Percentiles rank a stretch among this genome's conserved stretches.
These are phyloP conservation scores for Ceratocystis cubensis DNA, from an alignment of 2,329 filamentous ascomycete species.

Conservation along the genomic window DNA sequence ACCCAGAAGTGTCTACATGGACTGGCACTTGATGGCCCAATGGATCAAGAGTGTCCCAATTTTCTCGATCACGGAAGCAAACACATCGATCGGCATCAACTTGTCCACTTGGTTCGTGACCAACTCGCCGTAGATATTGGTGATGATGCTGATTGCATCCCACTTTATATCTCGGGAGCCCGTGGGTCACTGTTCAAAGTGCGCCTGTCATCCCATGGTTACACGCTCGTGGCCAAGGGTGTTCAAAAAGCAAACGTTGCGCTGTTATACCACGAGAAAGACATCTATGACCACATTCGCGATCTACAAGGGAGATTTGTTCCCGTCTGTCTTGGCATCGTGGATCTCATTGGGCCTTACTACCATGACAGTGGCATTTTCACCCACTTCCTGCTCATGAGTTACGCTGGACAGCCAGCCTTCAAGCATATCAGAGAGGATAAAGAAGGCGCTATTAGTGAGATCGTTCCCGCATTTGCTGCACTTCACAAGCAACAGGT, in stretches of 20 bases:
- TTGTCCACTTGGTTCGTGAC: too few species aligned
- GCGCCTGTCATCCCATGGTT: too few species aligned
- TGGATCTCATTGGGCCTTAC: background rate
- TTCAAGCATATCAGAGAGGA: background rate
- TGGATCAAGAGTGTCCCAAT: background rate
- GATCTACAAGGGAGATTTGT: background rate
- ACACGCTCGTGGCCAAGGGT: too few species aligned
- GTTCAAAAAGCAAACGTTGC: too few species aligned
- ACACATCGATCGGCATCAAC: too few species aligned
- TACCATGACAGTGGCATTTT: too few species aligned
- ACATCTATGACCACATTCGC: background rate
- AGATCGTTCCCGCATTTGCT: background rate
- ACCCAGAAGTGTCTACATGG: background rate
- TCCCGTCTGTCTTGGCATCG: background rate
- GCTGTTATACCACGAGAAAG: background rate
- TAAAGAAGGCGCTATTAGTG: background rate
- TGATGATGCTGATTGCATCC: too few species aligned
- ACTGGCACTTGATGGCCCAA: background rate
- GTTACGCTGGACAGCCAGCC: background rate
- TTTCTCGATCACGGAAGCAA: background rate
- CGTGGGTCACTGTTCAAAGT: too few species aligned
- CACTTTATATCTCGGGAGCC: too few species aligned
- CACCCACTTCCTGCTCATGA: background rate
- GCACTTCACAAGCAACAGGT: background rate
- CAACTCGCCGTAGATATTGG: too few species aligned